Evolutionary conservation across 257 asterid genomes (phyloP).

Genomic region (Echium plantagineum): DNA sequence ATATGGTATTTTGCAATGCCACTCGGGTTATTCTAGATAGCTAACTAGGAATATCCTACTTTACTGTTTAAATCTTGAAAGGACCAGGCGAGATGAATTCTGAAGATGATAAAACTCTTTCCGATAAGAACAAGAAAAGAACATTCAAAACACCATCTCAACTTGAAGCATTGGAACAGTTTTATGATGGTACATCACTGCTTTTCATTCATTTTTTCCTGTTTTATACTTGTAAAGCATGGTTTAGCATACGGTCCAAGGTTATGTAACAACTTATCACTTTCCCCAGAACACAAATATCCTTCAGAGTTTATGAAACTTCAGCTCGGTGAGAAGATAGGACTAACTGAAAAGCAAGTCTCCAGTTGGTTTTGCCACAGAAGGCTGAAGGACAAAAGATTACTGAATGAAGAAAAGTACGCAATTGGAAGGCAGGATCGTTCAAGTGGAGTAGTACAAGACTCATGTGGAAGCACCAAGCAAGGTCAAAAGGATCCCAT

Average conservation of each 20-base stretch:
- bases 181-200: constrained; percentile 42
- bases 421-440: constrained; percentile 46
- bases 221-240: not conserved
- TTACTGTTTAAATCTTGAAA: constrained; percentile 16
- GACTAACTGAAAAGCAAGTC: constrained; percentile 90
- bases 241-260: constrained; percentile 1
- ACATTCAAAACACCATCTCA: constrained; percentile 57
- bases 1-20: not conserved
- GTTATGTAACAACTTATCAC: constrained; percentile 3
- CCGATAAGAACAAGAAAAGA: constrained; percentile 54
- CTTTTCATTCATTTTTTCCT: constrained; percentile 5
- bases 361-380: constrained; percentile 99
- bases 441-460: constrained; percentile 64
- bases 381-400: constrained; percentile 77
- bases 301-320: constrained; percentile 64
- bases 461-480: constrained; percentile 95
- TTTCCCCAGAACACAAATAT: constrained; percentile 66
- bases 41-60: constrained; percentile 10
- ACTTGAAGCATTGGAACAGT: constrained; percentile 57
- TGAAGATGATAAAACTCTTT: constrained; percentile 49
- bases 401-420: constrained; percentile 32
- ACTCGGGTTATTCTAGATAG: not conserved
- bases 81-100: constrained; percentile 46
- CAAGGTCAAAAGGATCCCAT: constrained; percentile 54
- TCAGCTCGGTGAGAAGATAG: constrained; percentile 60